These are phyloP conservation scores for Chalciporus chontae DNA, from an alignment of 768 basidiomycete species.

Conservation along the genomic window DNA sequence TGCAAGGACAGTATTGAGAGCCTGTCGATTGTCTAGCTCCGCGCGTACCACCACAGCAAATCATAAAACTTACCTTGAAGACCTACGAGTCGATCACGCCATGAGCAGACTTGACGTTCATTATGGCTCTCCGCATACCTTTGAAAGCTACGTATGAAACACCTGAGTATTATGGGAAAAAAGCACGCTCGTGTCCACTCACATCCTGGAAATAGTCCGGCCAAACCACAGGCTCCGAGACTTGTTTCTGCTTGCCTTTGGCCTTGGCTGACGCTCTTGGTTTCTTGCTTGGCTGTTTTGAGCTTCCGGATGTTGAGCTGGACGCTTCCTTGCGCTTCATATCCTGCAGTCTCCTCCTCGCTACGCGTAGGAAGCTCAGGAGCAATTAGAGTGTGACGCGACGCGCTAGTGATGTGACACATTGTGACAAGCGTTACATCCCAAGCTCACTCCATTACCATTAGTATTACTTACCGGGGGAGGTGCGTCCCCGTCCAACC, in stretches of 20 bases:
- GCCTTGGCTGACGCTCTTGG: constrained; percentile 5
- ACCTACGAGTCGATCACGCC: constrained; percentile 29
- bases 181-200: constrained; percentile 1
- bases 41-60: not conserved
- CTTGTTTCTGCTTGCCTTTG: constrained; percentile 20
- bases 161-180: not conserved
- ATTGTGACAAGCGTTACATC: too few species aligned
- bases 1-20: constrained; percentile 84
- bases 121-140: constrained; percentile 36
- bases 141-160: constrained; percentile 46
- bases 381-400: constrained; percentile 10
- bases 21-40: constrained; percentile 39
- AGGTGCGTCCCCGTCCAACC: too few species aligned
- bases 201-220: constrained; percentile 62
- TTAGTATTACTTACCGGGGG: too few species aligned
- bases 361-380: not conserved
- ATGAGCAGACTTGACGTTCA: not conserved
- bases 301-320: not conserved
- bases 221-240: constrained; percentile 35
- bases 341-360: not conserved
- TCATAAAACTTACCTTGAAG: constrained; percentile 35
- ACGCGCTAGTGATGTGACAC: constrained; percentile 22
- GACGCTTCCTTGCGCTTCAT: constrained; percentile 16
- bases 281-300: constrained; percentile 12
- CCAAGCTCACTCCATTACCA: too few species aligned